Percentiles rank a stretch among this genome's conserved stretches.
Conservation (phyloP, 768 basidiomycete genomes). For the Termitomyces sp. region DNA sequence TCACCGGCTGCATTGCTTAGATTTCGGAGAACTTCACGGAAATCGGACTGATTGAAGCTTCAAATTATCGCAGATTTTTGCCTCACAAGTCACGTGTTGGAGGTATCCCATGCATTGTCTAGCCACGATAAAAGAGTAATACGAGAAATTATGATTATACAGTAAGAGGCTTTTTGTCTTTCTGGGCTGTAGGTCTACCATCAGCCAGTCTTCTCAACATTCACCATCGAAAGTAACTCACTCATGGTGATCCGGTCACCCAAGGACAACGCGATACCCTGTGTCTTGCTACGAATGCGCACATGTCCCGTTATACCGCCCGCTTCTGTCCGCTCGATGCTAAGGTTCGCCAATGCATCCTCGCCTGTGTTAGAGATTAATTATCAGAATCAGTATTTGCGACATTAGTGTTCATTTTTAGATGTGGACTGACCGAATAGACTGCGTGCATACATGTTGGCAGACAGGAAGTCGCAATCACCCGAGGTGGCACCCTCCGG, state of each 20-base stretch:
- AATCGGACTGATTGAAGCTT: background rate
- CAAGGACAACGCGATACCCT: conserved; percentile 91
- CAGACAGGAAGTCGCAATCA: conserved; percentile 95
- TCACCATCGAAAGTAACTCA: conserved; percentile 18
- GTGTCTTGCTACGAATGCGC: conserved; percentile 94
- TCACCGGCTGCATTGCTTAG: too few relatives aligned
- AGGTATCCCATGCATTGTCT: conserved; percentile 5
- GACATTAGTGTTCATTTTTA: background rate
- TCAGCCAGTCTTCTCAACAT: background rate
- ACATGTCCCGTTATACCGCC: conserved; percentile 90
- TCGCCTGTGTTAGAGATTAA: conserved; percentile 54
- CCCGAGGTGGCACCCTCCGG: conserved; percentile 93
- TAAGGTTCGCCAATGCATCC: conserved; percentile 93
- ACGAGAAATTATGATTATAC: conserved; percentile 19
- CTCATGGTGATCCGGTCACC: conserved; percentile 84
- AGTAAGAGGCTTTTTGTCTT: conserved; percentile 31
- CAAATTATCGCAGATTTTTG: background rate
- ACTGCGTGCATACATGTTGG: conserved; percentile 94
- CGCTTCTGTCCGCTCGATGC: conserved; percentile 79
- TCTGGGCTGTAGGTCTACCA: conserved; percentile 26
- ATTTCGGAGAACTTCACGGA: background rate
- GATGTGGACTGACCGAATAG: conserved; percentile 68
- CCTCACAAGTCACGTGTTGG: background rate
- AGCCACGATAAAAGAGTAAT: conserved; percentile 3
- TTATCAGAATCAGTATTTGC: background rate